A percentile compares a stretch with the other conserved stretches of the same genome.
phyloP scores from a whole-genome alignment of 345 rosid species.

The Ricinus communis region DNA sequence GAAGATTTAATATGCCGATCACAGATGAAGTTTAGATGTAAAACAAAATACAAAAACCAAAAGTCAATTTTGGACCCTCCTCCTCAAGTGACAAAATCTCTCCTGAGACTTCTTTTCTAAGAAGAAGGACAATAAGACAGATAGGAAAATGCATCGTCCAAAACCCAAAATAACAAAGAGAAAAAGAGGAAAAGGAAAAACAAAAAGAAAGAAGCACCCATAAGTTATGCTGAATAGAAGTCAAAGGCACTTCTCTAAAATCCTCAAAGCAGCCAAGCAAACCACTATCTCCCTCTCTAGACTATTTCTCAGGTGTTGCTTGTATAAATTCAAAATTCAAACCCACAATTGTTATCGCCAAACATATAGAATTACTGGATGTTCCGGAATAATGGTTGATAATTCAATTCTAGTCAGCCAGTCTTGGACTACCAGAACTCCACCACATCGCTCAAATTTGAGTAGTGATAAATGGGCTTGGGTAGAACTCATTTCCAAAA shows the following conservation, averaged over 20 bases:
- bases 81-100: slow-evolving; percentile 1
- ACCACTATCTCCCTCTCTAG: background rate
- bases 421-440: background rate
- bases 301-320: background rate
- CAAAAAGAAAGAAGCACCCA: background rate
- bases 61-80: background rate
- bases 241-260: background rate
- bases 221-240: background rate
- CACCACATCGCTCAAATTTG: background rate
- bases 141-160: background rate
- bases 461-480: too few species aligned
- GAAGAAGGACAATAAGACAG: background rate
- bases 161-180: background rate
- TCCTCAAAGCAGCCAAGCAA: background rate
- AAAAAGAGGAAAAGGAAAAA: background rate
- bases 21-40: background rate
- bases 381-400: background rate
- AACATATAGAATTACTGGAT: background rate
- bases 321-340: background rate
- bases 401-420: background rate
- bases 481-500: too few species aligned
- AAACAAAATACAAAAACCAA: background rate
- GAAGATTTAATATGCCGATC: background rate
- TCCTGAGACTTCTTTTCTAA: background rate
- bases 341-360: background rate